Evolutionary conservation across 140 eudicot genomes (phyloP).

Genomic region (Flaveria floridana): DNA sequence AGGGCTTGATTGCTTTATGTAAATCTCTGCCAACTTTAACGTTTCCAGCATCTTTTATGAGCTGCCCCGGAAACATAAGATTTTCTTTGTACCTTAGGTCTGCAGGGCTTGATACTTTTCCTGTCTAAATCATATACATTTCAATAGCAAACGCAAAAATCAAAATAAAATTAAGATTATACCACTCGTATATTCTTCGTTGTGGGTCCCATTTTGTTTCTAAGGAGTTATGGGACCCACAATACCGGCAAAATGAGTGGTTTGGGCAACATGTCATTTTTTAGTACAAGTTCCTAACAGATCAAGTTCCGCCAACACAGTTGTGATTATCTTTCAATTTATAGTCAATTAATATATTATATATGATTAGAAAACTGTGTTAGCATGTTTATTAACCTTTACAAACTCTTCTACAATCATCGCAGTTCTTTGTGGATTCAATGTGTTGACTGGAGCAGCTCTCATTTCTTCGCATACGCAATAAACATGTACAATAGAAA

Average conservation of each 20-base stretch:
- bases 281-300: background rate
- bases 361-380: background rate
- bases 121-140: constrained; percentile 49
- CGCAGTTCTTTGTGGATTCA: constrained; percentile 93
- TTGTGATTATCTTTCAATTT: background rate
- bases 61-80: constrained; percentile 77
- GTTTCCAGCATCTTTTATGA: constrained; percentile 79
- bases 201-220: constrained; percentile 13
- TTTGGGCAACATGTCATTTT: background rate
- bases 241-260: background rate
- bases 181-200: background rate
- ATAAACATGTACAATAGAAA: constrained; percentile 65
- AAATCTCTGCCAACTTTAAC: constrained; percentile 79
- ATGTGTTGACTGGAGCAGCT: constrained; percentile 89
- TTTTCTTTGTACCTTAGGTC: constrained; percentile 87
- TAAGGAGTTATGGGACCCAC: constrained; percentile 5
- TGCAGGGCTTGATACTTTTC: constrained; percentile 77
- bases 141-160: constrained; percentile 2
- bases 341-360: background rate
- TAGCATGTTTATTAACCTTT: constrained; percentile 50
- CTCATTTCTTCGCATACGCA: constrained; percentile 92
- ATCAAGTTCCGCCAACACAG: background rate
- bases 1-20: constrained; percentile 62
- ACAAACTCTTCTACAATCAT: constrained; percentile 74
- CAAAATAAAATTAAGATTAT: background rate